Conservation (phyloP, 345 rosid genomes). For the Arabis alpina region DNA sequence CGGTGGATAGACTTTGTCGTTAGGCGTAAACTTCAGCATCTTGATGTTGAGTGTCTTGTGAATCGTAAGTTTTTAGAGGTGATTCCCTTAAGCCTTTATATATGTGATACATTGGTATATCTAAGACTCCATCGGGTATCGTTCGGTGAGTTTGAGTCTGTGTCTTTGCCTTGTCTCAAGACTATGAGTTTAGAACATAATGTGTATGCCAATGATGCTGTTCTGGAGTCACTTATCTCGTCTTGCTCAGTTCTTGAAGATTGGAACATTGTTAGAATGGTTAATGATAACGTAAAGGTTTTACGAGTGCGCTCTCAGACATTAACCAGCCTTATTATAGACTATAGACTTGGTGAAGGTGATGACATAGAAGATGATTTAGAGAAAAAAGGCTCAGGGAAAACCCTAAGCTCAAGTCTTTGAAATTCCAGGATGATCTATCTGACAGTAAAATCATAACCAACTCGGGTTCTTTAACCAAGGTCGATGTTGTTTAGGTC, state of each 20-base stretch:
- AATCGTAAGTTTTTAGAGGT: constrained; percentile 28
- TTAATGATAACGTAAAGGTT: constrained; percentile 18
- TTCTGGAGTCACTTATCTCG: constrained; percentile 25
- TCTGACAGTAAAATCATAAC: constrained; percentile 16
- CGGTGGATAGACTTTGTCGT: constrained; percentile 14
- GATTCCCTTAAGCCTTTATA: constrained; percentile 14
- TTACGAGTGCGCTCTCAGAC: constrained; percentile 26
- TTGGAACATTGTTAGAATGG: constrained; percentile 28
- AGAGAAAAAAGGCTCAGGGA: background rate
- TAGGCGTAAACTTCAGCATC: constrained; percentile 14
- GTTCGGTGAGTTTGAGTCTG: constrained; percentile 8
- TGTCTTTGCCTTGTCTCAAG: constrained; percentile 21
- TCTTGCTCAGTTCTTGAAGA: constrained; percentile 23
- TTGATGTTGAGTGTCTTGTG: constrained; percentile 33
- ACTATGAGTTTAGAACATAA: constrained; percentile 33
- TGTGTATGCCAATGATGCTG: background rate
- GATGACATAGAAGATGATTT: background rate
- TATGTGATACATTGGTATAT: constrained; percentile 1
- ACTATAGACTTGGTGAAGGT: constrained; percentile 6
- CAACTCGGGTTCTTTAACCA: constrained; percentile 25
- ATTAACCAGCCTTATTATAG: constrained; percentile 1
- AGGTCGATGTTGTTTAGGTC: constrained; percentile 8
- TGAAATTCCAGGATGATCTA: constrained; percentile 23
- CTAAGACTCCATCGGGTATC: constrained; percentile 21
- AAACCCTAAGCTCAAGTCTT: constrained; percentile 19